Evolutionary conservation across 306 rosid genomes (phyloP).

Genomic region (Dicorynia guianensis): DNA sequence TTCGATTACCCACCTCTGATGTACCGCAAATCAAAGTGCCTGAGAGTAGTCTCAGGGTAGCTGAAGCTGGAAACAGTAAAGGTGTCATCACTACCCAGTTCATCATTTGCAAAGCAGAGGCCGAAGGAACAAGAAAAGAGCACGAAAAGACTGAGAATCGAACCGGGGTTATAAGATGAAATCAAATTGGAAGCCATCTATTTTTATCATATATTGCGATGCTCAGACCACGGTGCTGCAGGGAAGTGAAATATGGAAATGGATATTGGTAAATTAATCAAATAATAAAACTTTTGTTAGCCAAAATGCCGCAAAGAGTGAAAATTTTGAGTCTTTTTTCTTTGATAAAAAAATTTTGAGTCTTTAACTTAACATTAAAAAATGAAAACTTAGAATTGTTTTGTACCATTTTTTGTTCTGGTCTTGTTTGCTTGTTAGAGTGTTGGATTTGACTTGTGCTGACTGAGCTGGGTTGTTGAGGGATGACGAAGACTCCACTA

Average conservation of each 20-base stretch:
- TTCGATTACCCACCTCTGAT: conserved; percentile 66
- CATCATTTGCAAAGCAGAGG: conserved; percentile 46
- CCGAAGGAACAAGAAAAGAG: conserved; percentile 48
- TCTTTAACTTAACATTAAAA: not conserved
- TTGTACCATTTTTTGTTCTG: not conserved
- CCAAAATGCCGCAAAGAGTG: not conserved
- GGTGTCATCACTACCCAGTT: conserved; percentile 45
- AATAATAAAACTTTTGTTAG: not conserved
- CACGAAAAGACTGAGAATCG: conserved; percentile 53
- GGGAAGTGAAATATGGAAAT: conserved; percentile 7
- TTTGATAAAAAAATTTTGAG: not conserved
- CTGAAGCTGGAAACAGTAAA: conserved; percentile 79
- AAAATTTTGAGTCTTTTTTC: not conserved
- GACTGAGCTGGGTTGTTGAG: too few species aligned
- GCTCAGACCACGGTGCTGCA: conserved; percentile 31
- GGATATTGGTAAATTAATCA: conserved; percentile 1
- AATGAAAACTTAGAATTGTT: not conserved
- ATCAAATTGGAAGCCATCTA: conserved; percentile 67
- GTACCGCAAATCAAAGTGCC: conserved; percentile 70
- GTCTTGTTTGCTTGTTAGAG: too few species aligned
- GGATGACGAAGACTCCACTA: too few species aligned
- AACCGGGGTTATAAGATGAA: conserved; percentile 43
- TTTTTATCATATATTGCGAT: not conserved
- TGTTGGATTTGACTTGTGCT: too few species aligned
- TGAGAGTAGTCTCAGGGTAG: conserved; percentile 68